Conservation (phyloP, 129 eudicot species). For the Centella asiatica region DNA sequence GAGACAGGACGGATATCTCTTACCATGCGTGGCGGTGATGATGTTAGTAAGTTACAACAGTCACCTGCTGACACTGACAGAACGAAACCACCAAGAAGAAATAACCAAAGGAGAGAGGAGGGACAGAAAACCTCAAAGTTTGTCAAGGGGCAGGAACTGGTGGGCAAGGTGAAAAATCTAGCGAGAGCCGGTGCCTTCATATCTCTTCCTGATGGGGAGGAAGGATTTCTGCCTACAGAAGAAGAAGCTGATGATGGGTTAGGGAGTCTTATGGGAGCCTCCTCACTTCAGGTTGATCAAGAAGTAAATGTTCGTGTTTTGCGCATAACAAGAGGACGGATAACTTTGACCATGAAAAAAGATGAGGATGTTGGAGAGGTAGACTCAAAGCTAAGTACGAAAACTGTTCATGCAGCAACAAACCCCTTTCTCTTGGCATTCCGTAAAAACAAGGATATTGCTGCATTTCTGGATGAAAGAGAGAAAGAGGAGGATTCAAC, state of each 20-base stretch:
- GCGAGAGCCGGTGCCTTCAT: conserved; percentile 78
- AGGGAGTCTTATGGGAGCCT: conserved; percentile 44
- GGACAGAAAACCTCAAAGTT: conserved; percentile 50
- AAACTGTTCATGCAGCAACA: conserved; percentile 46
- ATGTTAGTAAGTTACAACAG: conserved; percentile 24
- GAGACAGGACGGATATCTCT: conserved; percentile 78
- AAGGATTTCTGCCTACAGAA: conserved; percentile 79
- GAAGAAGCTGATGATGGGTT: conserved; percentile 77
- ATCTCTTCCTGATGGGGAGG: conserved; percentile 85
- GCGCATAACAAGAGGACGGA: conserved; percentile 62
- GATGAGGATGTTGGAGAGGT: conserved; percentile 39
- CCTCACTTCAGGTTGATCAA: conserved; percentile 69
- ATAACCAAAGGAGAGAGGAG: conserved; percentile 33
- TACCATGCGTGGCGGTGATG: conserved; percentile 67
- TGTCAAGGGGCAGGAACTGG: conserved; percentile 77
- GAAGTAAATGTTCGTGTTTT: conserved; percentile 84
- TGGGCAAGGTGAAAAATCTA: conserved; percentile 76
- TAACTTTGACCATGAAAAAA: conserved; percentile 77
- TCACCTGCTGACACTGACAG: conserved; percentile 28
- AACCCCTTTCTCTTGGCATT: conserved; percentile 86
- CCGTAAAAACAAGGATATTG: conserved; percentile 55
- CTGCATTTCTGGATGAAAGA: conserved; percentile 68
- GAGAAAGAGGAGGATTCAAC: conserved; percentile 29
- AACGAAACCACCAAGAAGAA: conserved; percentile 38
- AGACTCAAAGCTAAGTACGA: conserved; percentile 41